phyloP scores from a whole-genome alignment of 805 yeast species.

The Starmerella khaoyaiensis region DNA sequence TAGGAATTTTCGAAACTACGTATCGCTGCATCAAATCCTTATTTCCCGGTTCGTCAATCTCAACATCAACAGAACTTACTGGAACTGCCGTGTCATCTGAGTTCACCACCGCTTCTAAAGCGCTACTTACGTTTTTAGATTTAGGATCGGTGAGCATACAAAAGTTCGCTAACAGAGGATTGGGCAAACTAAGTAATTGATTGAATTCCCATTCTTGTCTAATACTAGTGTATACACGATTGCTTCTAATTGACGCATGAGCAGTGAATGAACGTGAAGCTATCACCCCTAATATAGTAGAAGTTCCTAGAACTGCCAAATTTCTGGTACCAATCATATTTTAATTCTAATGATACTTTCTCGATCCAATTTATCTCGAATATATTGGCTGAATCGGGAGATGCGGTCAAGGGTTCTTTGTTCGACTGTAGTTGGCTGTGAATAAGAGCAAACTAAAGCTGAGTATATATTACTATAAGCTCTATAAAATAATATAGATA shows the following conservation, averaged over 20 bases:
- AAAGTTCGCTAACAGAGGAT: constrained; percentile 60
- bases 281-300: constrained; percentile 11
- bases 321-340: constrained; percentile 12
- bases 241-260: constrained; percentile 19
- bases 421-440: too few relatives aligned
- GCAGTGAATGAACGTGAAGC: constrained; percentile 15
- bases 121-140: constrained; percentile 50
- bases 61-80: constrained; percentile 57
- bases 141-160: constrained; percentile 51
- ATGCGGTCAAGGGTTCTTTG: too few relatives aligned
- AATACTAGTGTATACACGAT: constrained; percentile 41
- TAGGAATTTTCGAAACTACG: constrained; percentile 46
- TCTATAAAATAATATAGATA: too few relatives aligned
- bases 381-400: too few relatives aligned
- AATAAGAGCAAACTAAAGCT: too few relatives aligned
- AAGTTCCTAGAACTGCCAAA: constrained; percentile 15
- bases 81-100: constrained; percentile 37
- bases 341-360: too few relatives aligned
- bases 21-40: constrained; percentile 47
- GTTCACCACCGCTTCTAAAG: constrained; percentile 40
- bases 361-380: too few relatives aligned
- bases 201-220: constrained; percentile 49
- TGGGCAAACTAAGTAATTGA: constrained; percentile 36
- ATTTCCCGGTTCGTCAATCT: constrained; percentile 53
- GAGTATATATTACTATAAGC: too few relatives aligned